These are phyloP conservation scores for Phalaenopsis equestris DNA, from an alignment of 106 monocot species.

Conservation along the genomic window DNA sequence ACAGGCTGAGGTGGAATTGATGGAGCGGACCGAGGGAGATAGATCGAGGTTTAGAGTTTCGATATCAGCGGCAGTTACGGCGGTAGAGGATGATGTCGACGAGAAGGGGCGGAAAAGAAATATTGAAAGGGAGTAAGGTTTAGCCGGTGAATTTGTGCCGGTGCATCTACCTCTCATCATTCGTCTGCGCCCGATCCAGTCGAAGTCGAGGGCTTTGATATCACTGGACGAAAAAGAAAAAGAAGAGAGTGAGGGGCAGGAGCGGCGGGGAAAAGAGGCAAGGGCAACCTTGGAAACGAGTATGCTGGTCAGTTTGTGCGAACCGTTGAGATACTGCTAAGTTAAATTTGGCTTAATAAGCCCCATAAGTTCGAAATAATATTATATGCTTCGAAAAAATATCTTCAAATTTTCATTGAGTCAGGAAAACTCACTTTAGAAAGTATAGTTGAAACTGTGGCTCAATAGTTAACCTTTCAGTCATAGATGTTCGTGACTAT, in stretches of 20 bases:
- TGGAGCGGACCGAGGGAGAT: not conserved
- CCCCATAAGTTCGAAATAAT: too few relatives aligned
- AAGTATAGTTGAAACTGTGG: too few relatives aligned
- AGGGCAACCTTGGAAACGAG: not conserved
- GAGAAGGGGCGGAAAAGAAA: not conserved
- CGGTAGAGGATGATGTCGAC: not conserved
- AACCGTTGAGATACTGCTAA: too few relatives aligned
- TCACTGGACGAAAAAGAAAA: too few relatives aligned
- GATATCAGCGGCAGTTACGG: not conserved
- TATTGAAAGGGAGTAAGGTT: not conserved
- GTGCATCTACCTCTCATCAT: constrained; percentile 5
- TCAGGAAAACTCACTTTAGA: too few relatives aligned
- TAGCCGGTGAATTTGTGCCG: not conserved
- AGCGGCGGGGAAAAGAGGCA: not conserved
- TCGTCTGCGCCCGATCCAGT: not conserved
- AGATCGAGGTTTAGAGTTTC: not conserved
- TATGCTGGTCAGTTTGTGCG: too few relatives aligned
- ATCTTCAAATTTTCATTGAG: too few relatives aligned
- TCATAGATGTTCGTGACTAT: too few relatives aligned
- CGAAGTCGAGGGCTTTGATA: not conserved
- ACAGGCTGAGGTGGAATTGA: not conserved
- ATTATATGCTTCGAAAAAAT: too few relatives aligned
- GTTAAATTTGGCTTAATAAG: too few relatives aligned
- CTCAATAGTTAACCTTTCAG: too few relatives aligned
- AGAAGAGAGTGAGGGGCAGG: not conserved